These are phyloP conservation scores for Cadophora gregata DNA, from an alignment of 2,329 filamentous ascomycete species.

Conservation along the genomic window DNA sequence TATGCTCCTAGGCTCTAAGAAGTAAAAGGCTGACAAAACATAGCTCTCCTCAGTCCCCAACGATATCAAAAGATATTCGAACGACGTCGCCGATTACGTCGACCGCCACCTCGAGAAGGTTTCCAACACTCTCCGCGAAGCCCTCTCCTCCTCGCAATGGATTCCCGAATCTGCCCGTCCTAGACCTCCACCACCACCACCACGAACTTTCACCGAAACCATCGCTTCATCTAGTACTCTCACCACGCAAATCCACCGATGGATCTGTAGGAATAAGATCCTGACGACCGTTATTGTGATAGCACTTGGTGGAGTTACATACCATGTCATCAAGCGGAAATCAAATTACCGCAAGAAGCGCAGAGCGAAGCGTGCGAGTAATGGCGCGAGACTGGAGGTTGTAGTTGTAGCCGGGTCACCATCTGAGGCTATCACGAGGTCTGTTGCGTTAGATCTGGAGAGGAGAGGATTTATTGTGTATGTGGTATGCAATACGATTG, in stretches of 20 bases:
- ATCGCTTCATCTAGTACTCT: slow-evolving; percentile 43
- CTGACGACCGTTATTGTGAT: slow-evolving; percentile 74
- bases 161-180: slow-evolving; percentile 72
- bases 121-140: slow-evolving; percentile 72
- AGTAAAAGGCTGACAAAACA: not conserved
- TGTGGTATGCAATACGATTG: slow-evolving; percentile 81
- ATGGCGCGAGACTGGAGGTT: slow-evolving; percentile 87
- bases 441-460: slow-evolving; percentile 85
- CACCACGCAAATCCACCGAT: slow-evolving; percentile 67
- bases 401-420: slow-evolving; percentile 88
- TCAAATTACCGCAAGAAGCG: slow-evolving; percentile 63
- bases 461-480: slow-evolving; percentile 92
- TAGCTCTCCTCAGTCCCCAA: slow-evolving; percentile 64
- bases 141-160: slow-evolving; percentile 72
- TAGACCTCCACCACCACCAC: slow-evolving; percentile 53
- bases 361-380: slow-evolving; percentile 77
- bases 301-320: slow-evolving; percentile 69
- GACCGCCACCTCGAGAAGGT: slow-evolving; percentile 82
- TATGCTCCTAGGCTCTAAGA: slow-evolving; percentile 2
- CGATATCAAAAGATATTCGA: slow-evolving; percentile 74
- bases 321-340: slow-evolving; percentile 58
- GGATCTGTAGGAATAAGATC: slow-evolving; percentile 75
- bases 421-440: slow-evolving; percentile 81
- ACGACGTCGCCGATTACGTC: slow-evolving; percentile 77
- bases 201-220: slow-evolving; percentile 43